phyloP scores from a whole-genome alignment of 2,329 filamentous ascomycete species.

The Bipolaris zeicola region DNA sequence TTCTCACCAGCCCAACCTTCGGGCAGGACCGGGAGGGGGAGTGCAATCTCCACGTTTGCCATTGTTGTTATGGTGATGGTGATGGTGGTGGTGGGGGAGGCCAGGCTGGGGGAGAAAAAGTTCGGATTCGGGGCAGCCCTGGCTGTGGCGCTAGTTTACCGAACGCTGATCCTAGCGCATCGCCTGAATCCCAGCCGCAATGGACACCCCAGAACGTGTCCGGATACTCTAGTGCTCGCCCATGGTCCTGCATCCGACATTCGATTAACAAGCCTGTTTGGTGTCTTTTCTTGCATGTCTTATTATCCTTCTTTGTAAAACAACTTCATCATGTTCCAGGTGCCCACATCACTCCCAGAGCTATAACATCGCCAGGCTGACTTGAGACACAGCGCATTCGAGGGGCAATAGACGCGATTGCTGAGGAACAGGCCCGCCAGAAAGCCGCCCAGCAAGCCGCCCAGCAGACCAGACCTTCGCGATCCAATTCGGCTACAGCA shows the following conservation, averaged over 20 bases:
- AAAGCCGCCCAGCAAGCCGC: conserved; percentile 53
- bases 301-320: conserved; percentile 19
- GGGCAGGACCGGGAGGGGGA: conserved; percentile 76
- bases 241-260: neutral
- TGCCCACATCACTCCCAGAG: conserved; percentile 18
- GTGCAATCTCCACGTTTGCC: conserved; percentile 67
- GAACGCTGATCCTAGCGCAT: conserved; percentile 14
- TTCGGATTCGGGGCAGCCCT: conserved; percentile 6
- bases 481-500: conserved; percentile 53
- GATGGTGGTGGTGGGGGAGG: conserved; percentile 8
- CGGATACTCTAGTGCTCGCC: conserved; percentile 4
- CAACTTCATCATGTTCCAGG: conserved; percentile 44
- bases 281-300: conserved; percentile 10
- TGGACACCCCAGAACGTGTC: conserved; percentile 18
- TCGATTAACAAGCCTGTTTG: conserved; percentile 2
- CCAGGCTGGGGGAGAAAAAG: conserved; percentile 12
- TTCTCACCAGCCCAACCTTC: conserved; percentile 85
- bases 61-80: conserved; percentile 53
- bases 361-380: conserved; percentile 25
- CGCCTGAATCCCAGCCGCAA: conserved; percentile 9
- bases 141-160: conserved; percentile 15
- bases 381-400: conserved; percentile 68
- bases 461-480: conserved; percentile 51
- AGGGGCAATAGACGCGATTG: conserved; percentile 84
- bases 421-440: conserved; percentile 87